phyloP scores from a whole-genome alignment of 306 rosid species.

The Coriaria nepalensis region DNA sequence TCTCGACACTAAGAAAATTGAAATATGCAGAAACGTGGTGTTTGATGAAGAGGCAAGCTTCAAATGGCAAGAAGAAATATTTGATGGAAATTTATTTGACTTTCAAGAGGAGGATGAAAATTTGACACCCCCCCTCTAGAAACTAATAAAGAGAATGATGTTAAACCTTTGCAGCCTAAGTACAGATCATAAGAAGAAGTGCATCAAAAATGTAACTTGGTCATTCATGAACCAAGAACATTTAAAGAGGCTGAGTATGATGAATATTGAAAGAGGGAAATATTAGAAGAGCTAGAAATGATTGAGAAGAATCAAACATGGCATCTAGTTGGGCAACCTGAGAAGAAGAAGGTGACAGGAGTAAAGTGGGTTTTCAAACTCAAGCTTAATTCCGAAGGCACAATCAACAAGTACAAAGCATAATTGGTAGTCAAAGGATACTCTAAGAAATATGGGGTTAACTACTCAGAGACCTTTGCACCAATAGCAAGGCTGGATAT shows the following conservation, averaged over 20 bases:
- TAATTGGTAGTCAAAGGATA: slow-evolving; percentile 6
- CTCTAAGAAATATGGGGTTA: neutral
- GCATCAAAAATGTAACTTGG: slow-evolving; percentile 7
- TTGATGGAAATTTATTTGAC: too few species aligned
- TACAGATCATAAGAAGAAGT: slow-evolving; percentile 2
- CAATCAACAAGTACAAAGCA: slow-evolving; percentile 1
- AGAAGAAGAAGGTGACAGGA: neutral
- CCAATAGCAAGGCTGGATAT: neutral
- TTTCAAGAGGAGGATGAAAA: too few species aligned
- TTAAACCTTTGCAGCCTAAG: neutral
- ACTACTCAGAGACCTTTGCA: neutral
- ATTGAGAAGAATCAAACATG: slow-evolving; percentile 4
- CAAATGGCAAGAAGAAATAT: slow-evolving; percentile 6
- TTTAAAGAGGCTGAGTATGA: slow-evolving; percentile 5
- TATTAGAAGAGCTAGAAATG: slow-evolving; percentile 3
- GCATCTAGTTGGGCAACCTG: neutral
- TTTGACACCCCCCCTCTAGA: too few species aligned
- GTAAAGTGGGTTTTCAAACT: slow-evolving; percentile 6
- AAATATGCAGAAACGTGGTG: slow-evolving; percentile 7
- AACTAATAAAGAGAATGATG: neutral
- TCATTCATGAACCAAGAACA: neutral
- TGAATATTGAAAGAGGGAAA: slow-evolving; percentile 6
- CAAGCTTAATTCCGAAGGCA: slow-evolving; percentile 7
- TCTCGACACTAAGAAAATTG: slow-evolving; percentile 5
- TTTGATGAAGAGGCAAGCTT: slow-evolving; percentile 2